Evolutionary conservation across 2,329 filamentous ascomycete species (phyloP).

Genomic region (Ophiocordyceps robertsii): DNA sequence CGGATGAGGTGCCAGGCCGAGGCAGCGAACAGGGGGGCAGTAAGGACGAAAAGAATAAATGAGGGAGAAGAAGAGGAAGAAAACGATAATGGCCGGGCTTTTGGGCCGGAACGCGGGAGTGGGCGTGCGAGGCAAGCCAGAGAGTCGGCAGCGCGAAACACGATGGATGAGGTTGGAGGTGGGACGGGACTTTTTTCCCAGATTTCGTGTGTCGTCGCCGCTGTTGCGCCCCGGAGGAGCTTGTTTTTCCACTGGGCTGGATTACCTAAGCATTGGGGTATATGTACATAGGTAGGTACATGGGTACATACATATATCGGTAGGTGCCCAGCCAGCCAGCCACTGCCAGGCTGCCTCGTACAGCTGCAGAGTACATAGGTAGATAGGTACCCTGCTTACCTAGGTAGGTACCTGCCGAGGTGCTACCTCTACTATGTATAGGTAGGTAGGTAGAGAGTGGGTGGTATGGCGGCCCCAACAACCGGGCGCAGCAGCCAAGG

Average conservation of each 20-base stretch:
- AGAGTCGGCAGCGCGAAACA: not conserved
- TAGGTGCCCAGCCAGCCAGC: too few relatives aligned
- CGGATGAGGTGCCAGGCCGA: not conserved
- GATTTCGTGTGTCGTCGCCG: not conserved
- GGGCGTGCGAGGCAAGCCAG: not conserved
- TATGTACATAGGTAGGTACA: too few relatives aligned
- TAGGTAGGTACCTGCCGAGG: too few relatives aligned
- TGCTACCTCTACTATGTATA: too few relatives aligned
- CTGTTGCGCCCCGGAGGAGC: not conserved
- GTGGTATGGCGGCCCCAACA: too few relatives aligned
- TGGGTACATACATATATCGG: too few relatives aligned
- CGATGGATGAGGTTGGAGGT: not conserved
- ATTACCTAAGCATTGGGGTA: too few relatives aligned
- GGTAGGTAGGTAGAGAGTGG: too few relatives aligned
- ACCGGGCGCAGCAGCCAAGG: too few relatives aligned
- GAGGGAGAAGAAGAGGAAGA: not conserved
- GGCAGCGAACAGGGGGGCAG: not conserved
- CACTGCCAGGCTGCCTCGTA: too few relatives aligned
- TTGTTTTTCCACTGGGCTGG: not conserved
- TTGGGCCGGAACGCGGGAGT: not conserved
- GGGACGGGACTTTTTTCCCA: constrained; percentile 1
- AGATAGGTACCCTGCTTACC: too few relatives aligned
- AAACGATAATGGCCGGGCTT: not conserved
- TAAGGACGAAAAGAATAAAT: not conserved
- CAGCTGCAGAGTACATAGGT: too few relatives aligned